Percentiles rank a stretch among this genome's conserved stretches.
Evolutionary conservation across 129 eudicot genomes (phyloP).

Genomic region (Ambrosia artemisiifolia): DNA sequence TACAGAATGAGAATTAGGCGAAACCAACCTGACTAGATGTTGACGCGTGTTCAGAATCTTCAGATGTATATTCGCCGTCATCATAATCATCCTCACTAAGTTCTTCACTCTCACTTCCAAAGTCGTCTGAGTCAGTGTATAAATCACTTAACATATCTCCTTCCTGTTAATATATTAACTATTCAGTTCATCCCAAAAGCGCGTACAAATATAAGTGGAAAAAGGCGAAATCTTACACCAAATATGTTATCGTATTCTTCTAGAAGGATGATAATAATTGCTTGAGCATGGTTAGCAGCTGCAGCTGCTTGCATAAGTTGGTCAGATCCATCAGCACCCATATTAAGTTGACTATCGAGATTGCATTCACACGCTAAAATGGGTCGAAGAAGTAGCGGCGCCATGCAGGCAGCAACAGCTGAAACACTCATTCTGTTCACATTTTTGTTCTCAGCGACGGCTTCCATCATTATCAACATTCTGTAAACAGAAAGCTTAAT

Average conservation of each 20-base stretch:
- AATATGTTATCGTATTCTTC: slow-evolving; percentile 90
- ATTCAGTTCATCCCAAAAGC: slow-evolving; percentile 18
- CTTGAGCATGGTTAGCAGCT: slow-evolving; percentile 99
- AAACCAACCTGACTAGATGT: slow-evolving; percentile 55
- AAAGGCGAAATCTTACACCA: slow-evolving; percentile 54
- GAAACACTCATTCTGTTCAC: slow-evolving; percentile 87
- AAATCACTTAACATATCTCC: slow-evolving; percentile 54
- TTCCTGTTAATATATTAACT: slow-evolving; percentile 45
- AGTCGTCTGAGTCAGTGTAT: slow-evolving; percentile 80
- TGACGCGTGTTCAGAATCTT: slow-evolving; percentile 48
- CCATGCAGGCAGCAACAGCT: slow-evolving; percentile 99
- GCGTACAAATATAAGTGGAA: background rate
- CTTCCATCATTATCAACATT: slow-evolving; percentile 85
- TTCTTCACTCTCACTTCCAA: slow-evolving; percentile 84
- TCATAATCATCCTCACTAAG: slow-evolving; percentile 57
- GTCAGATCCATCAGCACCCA: slow-evolving; percentile 80
- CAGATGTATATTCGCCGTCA: slow-evolving; percentile 38
- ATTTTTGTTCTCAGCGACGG: slow-evolving; percentile 59
- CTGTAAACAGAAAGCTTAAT: slow-evolving; percentile 38
- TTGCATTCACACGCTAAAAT: slow-evolving; percentile 97
- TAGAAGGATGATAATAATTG: slow-evolving; percentile 70
- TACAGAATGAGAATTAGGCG: slow-evolving; percentile 12
- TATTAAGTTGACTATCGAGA: slow-evolving; percentile 57
- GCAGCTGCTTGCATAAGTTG: slow-evolving; percentile 99
- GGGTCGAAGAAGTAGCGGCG: slow-evolving; percentile 96